Percentiles rank a stretch among this genome's conserved stretches.
phyloP scores from a whole-genome alignment of 805 yeast species.

The Nakazawaea molendinolei region DNA sequence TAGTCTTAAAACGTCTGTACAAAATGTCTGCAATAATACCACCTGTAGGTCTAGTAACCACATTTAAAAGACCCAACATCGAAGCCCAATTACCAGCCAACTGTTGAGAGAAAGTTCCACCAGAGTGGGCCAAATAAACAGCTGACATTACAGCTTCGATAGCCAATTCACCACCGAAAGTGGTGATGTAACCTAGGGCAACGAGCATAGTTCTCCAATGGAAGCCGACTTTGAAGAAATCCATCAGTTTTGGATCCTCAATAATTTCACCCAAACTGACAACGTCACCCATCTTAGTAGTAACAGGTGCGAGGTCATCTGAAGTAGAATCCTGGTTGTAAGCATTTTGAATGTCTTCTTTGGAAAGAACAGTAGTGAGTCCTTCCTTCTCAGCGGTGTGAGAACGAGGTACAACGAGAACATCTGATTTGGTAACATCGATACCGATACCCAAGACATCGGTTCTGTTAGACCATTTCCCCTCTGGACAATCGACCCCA shows the following conservation, averaged over 20 bases:
- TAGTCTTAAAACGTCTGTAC: slow-evolving; percentile 22
- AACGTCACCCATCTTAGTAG: slow-evolving; percentile 15
- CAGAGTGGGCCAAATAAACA: slow-evolving; percentile 17
- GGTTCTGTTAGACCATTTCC: slow-evolving; percentile 26
- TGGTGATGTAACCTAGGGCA: slow-evolving; percentile 20
- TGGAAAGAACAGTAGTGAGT: background rate
- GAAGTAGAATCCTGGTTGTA: slow-evolving; percentile 2
- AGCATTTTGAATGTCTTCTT: slow-evolving; percentile 6
- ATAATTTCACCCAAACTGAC: slow-evolving; percentile 20
- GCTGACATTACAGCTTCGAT: slow-evolving; percentile 22
- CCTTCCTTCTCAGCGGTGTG: slow-evolving; percentile 1
- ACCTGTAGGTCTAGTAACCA: slow-evolving; percentile 25
- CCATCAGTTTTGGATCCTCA: slow-evolving; percentile 18
- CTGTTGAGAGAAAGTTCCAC: slow-evolving; percentile 16
- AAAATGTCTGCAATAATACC: slow-evolving; percentile 24
- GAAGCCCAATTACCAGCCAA: slow-evolving; percentile 26
- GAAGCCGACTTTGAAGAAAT: slow-evolving; percentile 15
- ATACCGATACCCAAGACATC: slow-evolving; percentile 20
- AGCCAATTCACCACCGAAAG: slow-evolving; percentile 27
- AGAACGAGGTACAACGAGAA: slow-evolving; percentile 16
- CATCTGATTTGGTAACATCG: slow-evolving; percentile 20
- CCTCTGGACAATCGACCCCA: slow-evolving; percentile 30
- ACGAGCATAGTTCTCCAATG: slow-evolving; percentile 23
- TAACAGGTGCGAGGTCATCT: slow-evolving; percentile 11
- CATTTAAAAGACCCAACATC: slow-evolving; percentile 25